Percentiles rank a stretch among this genome's conserved stretches.
phyloP scores from a whole-genome alignment of 352 stramenopile species.

The Peronospora belbahrii region DNA sequence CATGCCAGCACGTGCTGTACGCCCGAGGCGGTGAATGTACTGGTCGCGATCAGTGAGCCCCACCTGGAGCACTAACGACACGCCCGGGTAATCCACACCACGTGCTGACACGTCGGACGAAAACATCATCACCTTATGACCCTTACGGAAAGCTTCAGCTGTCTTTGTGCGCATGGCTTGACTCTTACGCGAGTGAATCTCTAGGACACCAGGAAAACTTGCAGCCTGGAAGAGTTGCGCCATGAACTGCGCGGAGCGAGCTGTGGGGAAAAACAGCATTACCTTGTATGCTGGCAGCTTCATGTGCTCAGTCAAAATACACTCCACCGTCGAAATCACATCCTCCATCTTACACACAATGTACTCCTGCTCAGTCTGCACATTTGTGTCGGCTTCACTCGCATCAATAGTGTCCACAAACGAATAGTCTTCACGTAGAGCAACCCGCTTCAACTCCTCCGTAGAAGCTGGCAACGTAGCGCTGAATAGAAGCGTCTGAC shows the following conservation, averaged over 20 bases:
- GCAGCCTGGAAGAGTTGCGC: conserved; percentile 82
- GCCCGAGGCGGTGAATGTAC: conserved; percentile 94
- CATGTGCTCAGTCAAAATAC: conserved; percentile 68
- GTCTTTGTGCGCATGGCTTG: conserved; percentile 85
- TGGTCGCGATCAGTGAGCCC: conserved; percentile 84
- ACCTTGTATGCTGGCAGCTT: conserved; percentile 87
- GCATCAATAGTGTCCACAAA: conserved; percentile 92
- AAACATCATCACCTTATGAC: conserved; percentile 88
- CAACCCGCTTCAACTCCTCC: conserved; percentile 80
- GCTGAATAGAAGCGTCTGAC: conserved; percentile 95
- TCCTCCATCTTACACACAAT: conserved; percentile 63
- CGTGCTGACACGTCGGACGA: conserved; percentile 91
- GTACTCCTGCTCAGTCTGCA: conserved; percentile 82
- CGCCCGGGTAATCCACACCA: conserved; percentile 93
- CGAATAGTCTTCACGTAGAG: conserved; percentile 78
- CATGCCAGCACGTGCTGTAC: conserved; percentile 88
- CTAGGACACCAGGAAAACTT: conserved; percentile 72
- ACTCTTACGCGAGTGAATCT: conserved; percentile 95
- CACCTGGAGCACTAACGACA: conserved; percentile 85
- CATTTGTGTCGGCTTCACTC: conserved; percentile 86
- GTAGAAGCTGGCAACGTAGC: conserved; percentile 89
- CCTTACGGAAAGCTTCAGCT: conserved; percentile 84
- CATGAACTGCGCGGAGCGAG: conserved; percentile 83
- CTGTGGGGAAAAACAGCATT: conserved; percentile 92
- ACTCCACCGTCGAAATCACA: conserved; percentile 64